These are phyloP conservation scores for Suillus occidentalis DNA, from an alignment of 768 basidiomycete genomes.

Conservation along the genomic window DNA sequence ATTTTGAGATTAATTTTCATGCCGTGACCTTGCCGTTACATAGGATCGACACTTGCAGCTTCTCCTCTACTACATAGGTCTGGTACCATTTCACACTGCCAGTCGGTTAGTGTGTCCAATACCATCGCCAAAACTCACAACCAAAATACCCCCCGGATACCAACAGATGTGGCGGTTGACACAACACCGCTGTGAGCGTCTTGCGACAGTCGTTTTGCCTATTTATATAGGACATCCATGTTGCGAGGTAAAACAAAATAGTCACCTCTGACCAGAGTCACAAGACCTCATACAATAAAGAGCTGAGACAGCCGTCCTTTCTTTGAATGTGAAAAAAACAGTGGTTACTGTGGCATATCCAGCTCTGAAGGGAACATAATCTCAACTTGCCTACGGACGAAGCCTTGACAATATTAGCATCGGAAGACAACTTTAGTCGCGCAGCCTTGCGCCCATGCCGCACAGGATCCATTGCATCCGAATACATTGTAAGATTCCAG, in stretches of 20 bases:
- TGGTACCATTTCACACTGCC: neutral
- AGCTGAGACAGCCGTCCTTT: neutral
- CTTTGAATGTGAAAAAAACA: neutral
- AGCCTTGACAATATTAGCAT: neutral
- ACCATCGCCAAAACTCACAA: neutral
- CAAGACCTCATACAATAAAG: neutral
- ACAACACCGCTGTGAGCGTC: neutral
- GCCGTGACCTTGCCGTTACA: neutral
- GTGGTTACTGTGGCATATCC: neutral
- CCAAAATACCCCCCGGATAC: neutral
- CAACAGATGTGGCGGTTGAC: neutral
- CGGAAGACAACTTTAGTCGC: neutral
- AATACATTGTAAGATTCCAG: neutral
- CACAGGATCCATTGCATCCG: neutral
- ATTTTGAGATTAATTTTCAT: neutral
- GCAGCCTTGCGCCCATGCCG: neutral
- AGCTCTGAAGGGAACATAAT: neutral
- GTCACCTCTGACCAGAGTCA: neutral
- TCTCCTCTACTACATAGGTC: neutral
- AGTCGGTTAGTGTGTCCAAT: neutral
- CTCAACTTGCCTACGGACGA: neutral
- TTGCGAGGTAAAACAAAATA: neutral
- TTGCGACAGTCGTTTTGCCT: neutral
- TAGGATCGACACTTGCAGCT: neutral
- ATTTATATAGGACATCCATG: neutral